Evolutionary conservation across 495 filamentous ascomycete species (phyloP).

Genomic region (Clavariopsis aquatica): DNA sequence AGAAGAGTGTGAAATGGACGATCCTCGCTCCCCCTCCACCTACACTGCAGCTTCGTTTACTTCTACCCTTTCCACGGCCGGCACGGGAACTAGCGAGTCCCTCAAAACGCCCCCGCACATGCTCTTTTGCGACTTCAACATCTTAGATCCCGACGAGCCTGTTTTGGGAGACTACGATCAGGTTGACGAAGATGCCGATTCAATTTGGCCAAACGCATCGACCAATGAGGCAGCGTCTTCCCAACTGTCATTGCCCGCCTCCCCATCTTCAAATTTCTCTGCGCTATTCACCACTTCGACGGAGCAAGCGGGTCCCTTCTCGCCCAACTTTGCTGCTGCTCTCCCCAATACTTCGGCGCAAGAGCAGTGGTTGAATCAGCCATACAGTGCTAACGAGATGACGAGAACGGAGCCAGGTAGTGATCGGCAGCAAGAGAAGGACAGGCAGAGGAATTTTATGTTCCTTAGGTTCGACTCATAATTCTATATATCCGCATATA

Average conservation of each 20-base stretch:
- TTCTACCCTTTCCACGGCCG: conserved; percentile 3
- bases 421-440: conserved; percentile 42
- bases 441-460: conserved; percentile 41
- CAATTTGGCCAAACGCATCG: conserved; percentile 27
- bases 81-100: not conserved
- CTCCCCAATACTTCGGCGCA: not conserved
- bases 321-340: conserved; percentile 13
- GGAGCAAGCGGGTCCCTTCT: not conserved
- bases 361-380: not conserved
- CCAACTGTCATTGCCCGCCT: conserved; percentile 6
- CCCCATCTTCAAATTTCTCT: conserved; percentile 26
- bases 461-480: conserved; percentile 31
- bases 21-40: not conserved
- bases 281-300: conserved; percentile 17
- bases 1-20: conserved; percentile 7
- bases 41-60: conserved; percentile 13
- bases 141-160: conserved; percentile 33
- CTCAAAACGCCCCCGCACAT: conserved; percentile 19
- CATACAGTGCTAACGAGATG: not conserved
- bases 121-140: conserved; percentile 46
- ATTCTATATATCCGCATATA: not conserved
- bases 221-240: not conserved
- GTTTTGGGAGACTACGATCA: conserved; percentile 46
- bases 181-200: conserved; percentile 46
- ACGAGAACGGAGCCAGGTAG: not conserved